A percentile compares a stretch with the other conserved stretches of the same genome.
phyloP scores from a whole-genome alignment of 768 basidiomycete genomes.

The Mycena indigotica region DNA sequence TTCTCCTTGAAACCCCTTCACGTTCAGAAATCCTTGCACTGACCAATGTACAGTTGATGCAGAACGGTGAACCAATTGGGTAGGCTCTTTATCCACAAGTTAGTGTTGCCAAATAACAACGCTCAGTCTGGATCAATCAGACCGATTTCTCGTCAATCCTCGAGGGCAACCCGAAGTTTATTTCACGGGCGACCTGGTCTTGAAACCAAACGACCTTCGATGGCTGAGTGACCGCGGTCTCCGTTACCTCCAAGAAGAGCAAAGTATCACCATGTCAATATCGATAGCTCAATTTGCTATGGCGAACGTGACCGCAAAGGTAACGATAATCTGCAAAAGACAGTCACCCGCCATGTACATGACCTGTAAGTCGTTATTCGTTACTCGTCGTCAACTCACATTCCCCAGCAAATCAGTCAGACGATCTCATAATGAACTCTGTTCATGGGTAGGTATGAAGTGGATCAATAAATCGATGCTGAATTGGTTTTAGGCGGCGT shows the following conservation, averaged over 20 bases:
- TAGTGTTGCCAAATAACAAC: too few relatives aligned
- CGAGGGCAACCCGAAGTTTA: not conserved
- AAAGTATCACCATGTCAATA: constrained; percentile 37
- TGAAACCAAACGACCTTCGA: not conserved
- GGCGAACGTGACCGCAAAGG: constrained; percentile 35
- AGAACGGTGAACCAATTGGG: too few relatives aligned
- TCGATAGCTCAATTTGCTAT: constrained; percentile 33
- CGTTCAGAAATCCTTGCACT: too few relatives aligned
- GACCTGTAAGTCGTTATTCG: constrained; percentile 31
- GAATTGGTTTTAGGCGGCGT: constrained; percentile 29
- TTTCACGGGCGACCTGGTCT: not conserved
- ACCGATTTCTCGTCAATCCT: not conserved
- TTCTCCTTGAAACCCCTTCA: too few relatives aligned
- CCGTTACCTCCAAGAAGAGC: not conserved
- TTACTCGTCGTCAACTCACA: not conserved
- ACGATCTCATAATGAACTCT: constrained; percentile 14
- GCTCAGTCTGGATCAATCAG: not conserved
- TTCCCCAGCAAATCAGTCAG: not conserved
- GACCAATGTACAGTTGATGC: too few relatives aligned
- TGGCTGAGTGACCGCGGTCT: not conserved
- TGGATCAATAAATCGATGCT: not conserved
- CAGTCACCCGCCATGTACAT: constrained; percentile 43
- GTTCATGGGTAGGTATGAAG: not conserved
- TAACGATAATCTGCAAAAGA: constrained; percentile 47
- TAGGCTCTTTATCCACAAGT: too few relatives aligned